phyloP scores from a whole-genome alignment of 2,329 filamentous ascomycete genomes.

The Lasiodiplodia theobromae region DNA sequence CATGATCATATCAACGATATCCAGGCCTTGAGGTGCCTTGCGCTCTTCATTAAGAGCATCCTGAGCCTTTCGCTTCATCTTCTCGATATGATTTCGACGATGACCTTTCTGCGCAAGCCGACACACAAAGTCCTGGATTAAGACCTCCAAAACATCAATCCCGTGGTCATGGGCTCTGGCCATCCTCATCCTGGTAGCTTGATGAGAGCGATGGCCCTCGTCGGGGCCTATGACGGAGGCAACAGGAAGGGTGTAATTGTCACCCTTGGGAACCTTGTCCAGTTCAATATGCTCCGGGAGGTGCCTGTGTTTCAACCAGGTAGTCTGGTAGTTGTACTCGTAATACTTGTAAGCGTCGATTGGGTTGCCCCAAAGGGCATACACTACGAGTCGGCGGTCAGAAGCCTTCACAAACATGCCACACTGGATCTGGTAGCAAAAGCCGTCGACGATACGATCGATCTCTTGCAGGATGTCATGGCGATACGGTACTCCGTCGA shows the following conservation, averaged over 20 bases:
- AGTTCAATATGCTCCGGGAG: constrained; percentile 40
- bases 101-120: constrained; percentile 35
- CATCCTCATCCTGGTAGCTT: constrained; percentile 37
- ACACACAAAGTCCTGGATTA: constrained; percentile 36
- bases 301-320: constrained; percentile 38
- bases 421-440: constrained; percentile 31
- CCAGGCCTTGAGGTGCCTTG: constrained; percentile 33
- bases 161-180: constrained; percentile 39
- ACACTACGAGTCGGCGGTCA: constrained; percentile 37
- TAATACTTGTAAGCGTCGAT: constrained; percentile 42
- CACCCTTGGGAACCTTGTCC: constrained; percentile 33
- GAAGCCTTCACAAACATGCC: constrained; percentile 31
- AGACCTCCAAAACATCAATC: constrained; percentile 40
- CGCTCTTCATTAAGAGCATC: constrained; percentile 35
- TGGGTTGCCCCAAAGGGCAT: constrained; percentile 39
- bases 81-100: constrained; percentile 35
- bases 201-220: constrained; percentile 30
- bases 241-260: constrained; percentile 32
- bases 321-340: constrained; percentile 39
- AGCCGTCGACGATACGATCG: constrained; percentile 33
- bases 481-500: constrained; percentile 37
- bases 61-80: constrained; percentile 33
- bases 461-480: constrained; percentile 38
- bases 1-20: constrained; percentile 42
- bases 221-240: constrained; percentile 26